phyloP scores from a whole-genome alignment of 2,329 filamentous ascomycete species.

The Nannizzia gypsea region DNA sequence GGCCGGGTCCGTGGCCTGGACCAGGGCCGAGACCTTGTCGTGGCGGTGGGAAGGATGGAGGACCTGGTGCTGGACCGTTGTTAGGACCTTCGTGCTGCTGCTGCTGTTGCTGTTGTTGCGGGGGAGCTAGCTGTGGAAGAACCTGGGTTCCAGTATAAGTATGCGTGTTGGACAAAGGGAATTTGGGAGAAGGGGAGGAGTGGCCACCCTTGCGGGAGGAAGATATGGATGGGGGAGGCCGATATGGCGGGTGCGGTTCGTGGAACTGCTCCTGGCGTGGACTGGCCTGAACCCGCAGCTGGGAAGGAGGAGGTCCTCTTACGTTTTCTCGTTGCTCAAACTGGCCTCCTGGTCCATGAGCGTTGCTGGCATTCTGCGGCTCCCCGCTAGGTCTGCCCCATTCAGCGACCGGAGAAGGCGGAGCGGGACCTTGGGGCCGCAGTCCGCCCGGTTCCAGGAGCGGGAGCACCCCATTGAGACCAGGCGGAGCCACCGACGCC shows the following conservation, averaged over 20 bases:
- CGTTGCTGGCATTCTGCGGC: conserved; percentile 44
- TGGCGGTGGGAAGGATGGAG: conserved; percentile 31
- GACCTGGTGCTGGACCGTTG: conserved; percentile 19
- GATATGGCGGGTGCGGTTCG: conserved; percentile 49
- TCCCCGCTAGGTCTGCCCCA: conserved; percentile 62
- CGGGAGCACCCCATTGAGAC: conserved; percentile 82
- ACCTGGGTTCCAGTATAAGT: conserved; percentile 40
- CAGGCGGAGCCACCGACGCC: conserved; percentile 74
- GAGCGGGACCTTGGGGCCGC: conserved; percentile 49
- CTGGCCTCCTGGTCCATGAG: conserved; percentile 44
- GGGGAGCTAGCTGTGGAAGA: conserved; percentile 41
- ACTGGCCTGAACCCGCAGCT: conserved; percentile 52
- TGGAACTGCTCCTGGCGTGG: conserved; percentile 64
- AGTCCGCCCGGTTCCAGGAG: conserved; percentile 33
- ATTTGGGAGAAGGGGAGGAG: conserved; percentile 47
- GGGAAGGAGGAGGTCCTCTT: conserved; percentile 53
- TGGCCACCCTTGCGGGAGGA: conserved; percentile 41
- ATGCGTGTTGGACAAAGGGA: conserved; percentile 41
- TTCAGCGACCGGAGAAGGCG: conserved; percentile 48
- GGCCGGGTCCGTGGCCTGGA: conserved; percentile 16
- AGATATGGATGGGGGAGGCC: conserved; percentile 26
- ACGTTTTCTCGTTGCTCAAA: conserved; percentile 68
- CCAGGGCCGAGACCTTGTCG: conserved; percentile 25
- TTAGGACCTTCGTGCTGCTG: conserved; percentile 25
- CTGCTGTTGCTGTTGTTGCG: conserved; percentile 17